phyloP scores from a whole-genome alignment of 441 rosid species.

The Jatropha multifida region DNA sequence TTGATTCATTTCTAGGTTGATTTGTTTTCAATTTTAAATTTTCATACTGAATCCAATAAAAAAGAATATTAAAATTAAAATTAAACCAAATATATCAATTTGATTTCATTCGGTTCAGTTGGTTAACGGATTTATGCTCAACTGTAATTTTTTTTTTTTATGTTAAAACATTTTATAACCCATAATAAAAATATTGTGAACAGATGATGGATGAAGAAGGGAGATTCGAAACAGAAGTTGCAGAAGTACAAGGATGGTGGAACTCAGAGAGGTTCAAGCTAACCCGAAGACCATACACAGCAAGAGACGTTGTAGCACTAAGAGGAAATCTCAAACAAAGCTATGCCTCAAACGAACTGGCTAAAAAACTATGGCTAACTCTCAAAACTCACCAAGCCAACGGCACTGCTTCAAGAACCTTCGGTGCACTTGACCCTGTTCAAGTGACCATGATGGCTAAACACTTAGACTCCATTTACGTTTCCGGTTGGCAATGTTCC shows the following conservation, averaged over 20 bases:
- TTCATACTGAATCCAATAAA: no score
- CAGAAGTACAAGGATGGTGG: slow-evolving; percentile 96
- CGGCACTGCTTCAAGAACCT: slow-evolving; percentile 86
- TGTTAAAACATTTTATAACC: no score
- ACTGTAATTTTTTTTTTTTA: no score
- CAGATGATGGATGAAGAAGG: slow-evolving; percentile 88
- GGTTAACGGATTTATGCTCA: no score
- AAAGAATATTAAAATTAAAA: no score
- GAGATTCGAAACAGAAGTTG: slow-evolving; percentile 80
- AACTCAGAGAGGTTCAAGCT: slow-evolving; percentile 90
- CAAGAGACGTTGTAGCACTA: slow-evolving; percentile 81
- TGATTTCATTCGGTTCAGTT: no score
- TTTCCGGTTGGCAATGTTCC: slow-evolving; percentile 98
- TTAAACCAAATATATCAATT: no score
- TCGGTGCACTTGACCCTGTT: slow-evolving; percentile 89
- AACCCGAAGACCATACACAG: slow-evolving; percentile 71
- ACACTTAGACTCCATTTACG: slow-evolving; percentile 78
- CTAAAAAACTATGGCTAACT: slow-evolving; percentile 84
- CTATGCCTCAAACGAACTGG: slow-evolving; percentile 85
- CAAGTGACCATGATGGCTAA: slow-evolving; percentile 96
- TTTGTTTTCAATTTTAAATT: no score
- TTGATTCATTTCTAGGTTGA: no score
- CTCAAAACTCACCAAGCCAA: slow-evolving; percentile 85
- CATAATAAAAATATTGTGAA: not conserved
- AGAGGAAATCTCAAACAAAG: slow-evolving; percentile 77